Evolutionary conservation across 164 flowering plant species (phyloP).

Genomic region (Annona cherimola): DNA sequence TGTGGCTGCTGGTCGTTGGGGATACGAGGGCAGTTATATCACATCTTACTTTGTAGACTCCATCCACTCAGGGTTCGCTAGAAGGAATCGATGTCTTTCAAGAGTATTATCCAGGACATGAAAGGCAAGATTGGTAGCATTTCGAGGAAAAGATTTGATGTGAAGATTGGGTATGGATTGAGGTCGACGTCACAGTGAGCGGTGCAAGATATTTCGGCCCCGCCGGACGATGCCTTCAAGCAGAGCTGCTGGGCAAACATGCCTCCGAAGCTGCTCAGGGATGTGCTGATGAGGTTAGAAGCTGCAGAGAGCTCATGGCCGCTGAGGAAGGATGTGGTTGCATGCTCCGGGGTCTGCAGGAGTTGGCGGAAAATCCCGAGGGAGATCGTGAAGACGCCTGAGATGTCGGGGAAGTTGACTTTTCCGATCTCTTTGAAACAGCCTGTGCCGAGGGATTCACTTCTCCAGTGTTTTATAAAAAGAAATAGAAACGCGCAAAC

Average conservation of each 20-base stretch:
- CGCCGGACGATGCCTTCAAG: slow-evolving; percentile 23
- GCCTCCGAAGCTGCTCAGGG: slow-evolving; percentile 82
- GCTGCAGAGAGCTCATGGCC: too few species aligned
- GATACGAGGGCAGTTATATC: too few species aligned
- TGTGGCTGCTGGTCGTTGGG: too few species aligned
- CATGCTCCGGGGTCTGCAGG: too few species aligned
- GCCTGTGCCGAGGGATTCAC: too few species aligned
- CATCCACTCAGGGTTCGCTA: too few species aligned
- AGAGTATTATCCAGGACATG: slow-evolving; percentile 67
- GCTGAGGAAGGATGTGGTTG: too few species aligned
- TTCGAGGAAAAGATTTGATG: slow-evolving; percentile 67
- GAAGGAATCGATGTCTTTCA: slow-evolving; percentile 34
- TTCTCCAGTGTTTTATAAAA: too few species aligned
- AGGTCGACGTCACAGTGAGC: slow-evolving; percentile 68
- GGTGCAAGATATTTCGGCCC: slow-evolving; percentile 41
- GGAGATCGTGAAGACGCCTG: slow-evolving; percentile 58
- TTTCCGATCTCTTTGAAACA: slow-evolving; percentile 85
- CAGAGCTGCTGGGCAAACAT: slow-evolving; percentile 80
- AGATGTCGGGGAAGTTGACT: slow-evolving; percentile 60
- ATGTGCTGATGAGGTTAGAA: slow-evolving; percentile 57
- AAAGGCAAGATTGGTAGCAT: slow-evolving; percentile 65
- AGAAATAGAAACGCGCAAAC: too few species aligned
- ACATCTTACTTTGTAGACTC: too few species aligned
- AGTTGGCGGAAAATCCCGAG: too few species aligned
- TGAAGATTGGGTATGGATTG: slow-evolving; percentile 52